Conservation (phyloP, 2,329 filamentous ascomycete species). For the Hypoxylon sp. region DNA sequence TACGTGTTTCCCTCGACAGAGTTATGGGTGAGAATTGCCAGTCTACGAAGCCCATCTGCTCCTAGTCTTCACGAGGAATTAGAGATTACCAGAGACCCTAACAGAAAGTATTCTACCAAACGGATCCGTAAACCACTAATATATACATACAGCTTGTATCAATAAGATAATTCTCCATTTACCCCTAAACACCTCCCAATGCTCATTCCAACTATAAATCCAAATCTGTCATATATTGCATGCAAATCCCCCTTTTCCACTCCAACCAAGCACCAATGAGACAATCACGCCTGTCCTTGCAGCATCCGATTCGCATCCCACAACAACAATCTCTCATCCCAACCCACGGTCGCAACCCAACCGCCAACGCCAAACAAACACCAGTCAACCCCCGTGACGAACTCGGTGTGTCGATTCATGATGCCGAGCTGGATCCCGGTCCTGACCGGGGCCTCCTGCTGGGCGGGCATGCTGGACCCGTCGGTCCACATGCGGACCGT, state of each 20-base stretch:
- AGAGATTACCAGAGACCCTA: too few species aligned
- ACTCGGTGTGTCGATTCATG: constrained; percentile 95
- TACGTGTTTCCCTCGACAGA: too few species aligned
- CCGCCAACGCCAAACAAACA: constrained; percentile 94
- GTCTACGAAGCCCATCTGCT: too few species aligned
- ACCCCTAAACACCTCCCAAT: constrained; percentile 31
- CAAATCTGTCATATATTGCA: background rate
- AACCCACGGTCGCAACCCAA: constrained; percentile 93
- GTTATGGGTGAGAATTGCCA: too few species aligned
- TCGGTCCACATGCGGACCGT: constrained; percentile 95
- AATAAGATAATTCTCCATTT: constrained; percentile 5
- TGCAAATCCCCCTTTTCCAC: background rate
- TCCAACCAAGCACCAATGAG: too few species aligned
- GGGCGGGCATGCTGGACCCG: constrained; percentile 57
- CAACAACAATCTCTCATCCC: constrained; percentile 90
- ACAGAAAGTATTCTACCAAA: too few species aligned
- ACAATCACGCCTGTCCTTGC: constrained; percentile 33
- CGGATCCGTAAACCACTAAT: too few species aligned
- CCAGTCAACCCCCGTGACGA: constrained; percentile 96
- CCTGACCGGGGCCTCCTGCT: constrained; percentile 47
- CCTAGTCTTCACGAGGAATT: too few species aligned
- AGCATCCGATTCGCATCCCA: constrained; percentile 77
- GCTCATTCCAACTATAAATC: constrained; percentile 11
- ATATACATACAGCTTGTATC: constrained; percentile 21
- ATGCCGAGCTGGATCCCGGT: constrained; percentile 78